These are phyloP conservation scores for Primulina huaijiensis DNA, from an alignment of 257 asterid genomes.

Conservation along the genomic window DNA sequence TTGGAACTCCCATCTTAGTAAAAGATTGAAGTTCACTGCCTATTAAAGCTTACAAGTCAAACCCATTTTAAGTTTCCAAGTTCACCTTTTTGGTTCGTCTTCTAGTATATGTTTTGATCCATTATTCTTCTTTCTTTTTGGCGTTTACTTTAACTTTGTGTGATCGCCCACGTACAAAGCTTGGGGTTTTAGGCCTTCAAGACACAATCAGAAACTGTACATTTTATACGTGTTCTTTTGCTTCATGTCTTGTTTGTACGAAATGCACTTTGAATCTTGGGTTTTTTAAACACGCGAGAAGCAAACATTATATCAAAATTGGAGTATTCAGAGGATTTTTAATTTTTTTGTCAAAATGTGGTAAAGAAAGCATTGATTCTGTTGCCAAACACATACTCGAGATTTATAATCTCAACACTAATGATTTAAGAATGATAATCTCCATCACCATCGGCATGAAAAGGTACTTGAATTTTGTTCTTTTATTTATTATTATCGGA, in stretches of 20 bases:
- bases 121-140: background rate
- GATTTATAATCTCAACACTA: background rate
- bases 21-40: too few relatives aligned
- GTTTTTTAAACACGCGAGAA: background rate
- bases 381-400: background rate
- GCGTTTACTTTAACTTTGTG: background rate
- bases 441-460: background rate
- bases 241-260: background rate
- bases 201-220: background rate
- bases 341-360: background rate
- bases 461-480: background rate
- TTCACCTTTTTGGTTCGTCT: too few relatives aligned
- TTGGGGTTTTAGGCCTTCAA: background rate
- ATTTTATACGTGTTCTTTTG: background rate
- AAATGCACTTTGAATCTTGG: background rate
- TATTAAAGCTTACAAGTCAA: too few relatives aligned
- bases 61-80: too few relatives aligned
- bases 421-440: background rate
- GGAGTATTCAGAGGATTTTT: background rate
- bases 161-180: background rate
- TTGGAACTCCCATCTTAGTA: too few relatives aligned
- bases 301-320: too few relatives aligned
- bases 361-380: background rate
- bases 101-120: background rate
- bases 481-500: constrained; percentile 22